phyloP scores from a whole-genome alignment of 1,139 yeast genomes.

The Tardiomyces digboiensis region DNA sequence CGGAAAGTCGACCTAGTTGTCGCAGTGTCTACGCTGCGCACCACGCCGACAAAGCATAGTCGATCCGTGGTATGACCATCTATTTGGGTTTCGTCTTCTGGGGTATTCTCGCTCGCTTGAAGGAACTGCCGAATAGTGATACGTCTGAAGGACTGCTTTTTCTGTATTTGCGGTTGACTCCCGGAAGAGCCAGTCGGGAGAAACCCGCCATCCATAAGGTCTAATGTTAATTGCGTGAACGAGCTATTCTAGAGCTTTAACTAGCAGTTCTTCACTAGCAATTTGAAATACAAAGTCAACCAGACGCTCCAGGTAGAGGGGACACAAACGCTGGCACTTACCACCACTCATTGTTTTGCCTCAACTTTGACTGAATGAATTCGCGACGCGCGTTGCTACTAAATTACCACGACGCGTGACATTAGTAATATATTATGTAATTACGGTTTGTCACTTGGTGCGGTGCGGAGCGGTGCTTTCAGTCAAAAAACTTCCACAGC shows the following conservation, averaged over 20 bases:
- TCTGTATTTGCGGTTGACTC: not conserved
- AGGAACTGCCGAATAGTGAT: constrained; percentile 75
- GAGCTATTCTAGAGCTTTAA: not conserved
- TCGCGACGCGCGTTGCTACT: constrained; percentile 1
- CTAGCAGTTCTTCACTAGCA: too few species aligned
- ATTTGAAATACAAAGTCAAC: too few species aligned
- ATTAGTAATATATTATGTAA: not conserved
- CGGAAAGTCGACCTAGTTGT: constrained; percentile 44
- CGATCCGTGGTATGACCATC: constrained; percentile 54
- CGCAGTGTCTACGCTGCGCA: constrained; percentile 48
- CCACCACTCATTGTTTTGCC: not conserved
- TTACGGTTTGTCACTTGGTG: too few species aligned
- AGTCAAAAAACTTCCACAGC: not conserved
- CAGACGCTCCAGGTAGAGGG: not conserved
- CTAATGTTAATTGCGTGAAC: not conserved
- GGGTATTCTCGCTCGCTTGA: constrained; percentile 40
- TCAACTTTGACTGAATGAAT: too few species aligned
- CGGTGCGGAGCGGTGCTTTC: not conserved
- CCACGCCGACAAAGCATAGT: constrained; percentile 57
- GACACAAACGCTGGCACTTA: not conserved
- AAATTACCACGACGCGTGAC: not conserved
- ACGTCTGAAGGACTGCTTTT: constrained; percentile 44
- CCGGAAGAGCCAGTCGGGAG: not conserved
- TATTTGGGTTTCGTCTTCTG: constrained; percentile 66
- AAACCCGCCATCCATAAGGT: not conserved